Conservation (phyloP, 192 early-diverging fungal species). For the Coemansia sp. region DNA sequence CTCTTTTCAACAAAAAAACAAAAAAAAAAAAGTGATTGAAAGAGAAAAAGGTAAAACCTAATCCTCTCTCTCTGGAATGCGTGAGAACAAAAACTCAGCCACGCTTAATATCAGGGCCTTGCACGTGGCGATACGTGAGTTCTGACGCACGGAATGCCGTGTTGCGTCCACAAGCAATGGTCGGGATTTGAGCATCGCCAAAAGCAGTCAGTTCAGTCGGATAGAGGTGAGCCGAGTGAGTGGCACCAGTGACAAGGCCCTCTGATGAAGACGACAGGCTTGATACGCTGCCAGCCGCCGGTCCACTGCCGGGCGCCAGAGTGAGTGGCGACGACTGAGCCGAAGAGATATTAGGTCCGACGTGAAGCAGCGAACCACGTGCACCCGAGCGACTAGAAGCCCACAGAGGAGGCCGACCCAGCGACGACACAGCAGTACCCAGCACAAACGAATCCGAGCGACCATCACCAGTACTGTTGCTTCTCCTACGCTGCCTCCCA, state of each 20-base stretch:
- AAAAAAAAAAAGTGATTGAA: not conserved
- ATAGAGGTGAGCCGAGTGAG: constrained; percentile 8
- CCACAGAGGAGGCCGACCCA: not conserved
- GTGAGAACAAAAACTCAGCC: too few species aligned
- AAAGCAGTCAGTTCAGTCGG: constrained; percentile 16
- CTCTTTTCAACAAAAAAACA: not conserved
- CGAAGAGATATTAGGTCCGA: constrained; percentile 44
- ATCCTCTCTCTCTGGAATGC: not conserved
- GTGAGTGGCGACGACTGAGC: constrained; percentile 45
- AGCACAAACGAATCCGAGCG: not conserved
- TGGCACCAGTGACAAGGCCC: not conserved
- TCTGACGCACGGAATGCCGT: constrained; percentile 17
- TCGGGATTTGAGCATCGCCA: constrained; percentile 36
- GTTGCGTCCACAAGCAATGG: constrained; percentile 28
- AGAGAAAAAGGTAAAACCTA: constrained; percentile 7
- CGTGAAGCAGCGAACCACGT: constrained; percentile 10
- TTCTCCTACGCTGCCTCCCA: not conserved
- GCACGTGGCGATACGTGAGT: not conserved
- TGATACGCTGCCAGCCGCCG: constrained; percentile 21
- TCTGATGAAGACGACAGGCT: constrained; percentile 22
- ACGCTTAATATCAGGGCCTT: constrained; percentile 12
- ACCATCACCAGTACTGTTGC: not conserved
- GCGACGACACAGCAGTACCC: not conserved
- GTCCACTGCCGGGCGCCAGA: not conserved
- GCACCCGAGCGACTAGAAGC: too few species aligned